Percentiles rank a stretch among this genome's conserved stretches.
Evolutionary conservation across 2,329 filamentous ascomycete species (phyloP).

Genomic region (Penicillium sp.): DNA sequence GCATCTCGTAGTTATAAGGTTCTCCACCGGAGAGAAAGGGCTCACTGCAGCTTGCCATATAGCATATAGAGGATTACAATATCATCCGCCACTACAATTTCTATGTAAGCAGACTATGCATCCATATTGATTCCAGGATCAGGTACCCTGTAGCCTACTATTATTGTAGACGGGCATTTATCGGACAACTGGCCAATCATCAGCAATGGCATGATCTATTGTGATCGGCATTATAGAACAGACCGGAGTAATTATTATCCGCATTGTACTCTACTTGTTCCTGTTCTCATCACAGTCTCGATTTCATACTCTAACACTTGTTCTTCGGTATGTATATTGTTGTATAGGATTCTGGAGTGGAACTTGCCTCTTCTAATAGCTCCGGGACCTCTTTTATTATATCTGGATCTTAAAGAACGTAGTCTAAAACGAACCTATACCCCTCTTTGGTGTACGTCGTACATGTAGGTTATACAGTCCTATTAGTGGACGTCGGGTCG

Average conservation of each 20-base stretch:
- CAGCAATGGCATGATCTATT: constrained; percentile 12
- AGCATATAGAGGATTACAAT: neutral
- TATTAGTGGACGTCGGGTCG: neutral
- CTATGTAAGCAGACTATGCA: neutral
- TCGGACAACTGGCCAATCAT: constrained; percentile 28
- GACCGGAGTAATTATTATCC: neutral
- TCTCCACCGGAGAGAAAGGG: constrained; percentile 16
- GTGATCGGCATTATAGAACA: constrained; percentile 12
- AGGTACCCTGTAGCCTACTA: too few relatives aligned
- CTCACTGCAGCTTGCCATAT: constrained; percentile 9
- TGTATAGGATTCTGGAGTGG: neutral
- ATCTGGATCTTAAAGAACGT: neutral
- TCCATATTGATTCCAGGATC: neutral
- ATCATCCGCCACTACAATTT: neutral
- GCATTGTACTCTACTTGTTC: too few relatives aligned
- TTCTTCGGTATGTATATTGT: neutral
- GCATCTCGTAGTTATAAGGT: constrained; percentile 1
- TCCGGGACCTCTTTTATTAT: neutral
- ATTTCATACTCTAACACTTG: neutral
- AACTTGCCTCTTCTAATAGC: neutral
- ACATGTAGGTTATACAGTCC: neutral
- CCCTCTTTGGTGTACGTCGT: neutral
- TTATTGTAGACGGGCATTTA: constrained; percentile 24
- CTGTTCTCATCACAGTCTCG: too few relatives aligned
- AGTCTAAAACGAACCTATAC: neutral